Percentiles rank a stretch among this genome's conserved stretches.
Conservation (phyloP, 2,329 filamentous ascomycete species). For the Verticillium zaregamsianum region DNA sequence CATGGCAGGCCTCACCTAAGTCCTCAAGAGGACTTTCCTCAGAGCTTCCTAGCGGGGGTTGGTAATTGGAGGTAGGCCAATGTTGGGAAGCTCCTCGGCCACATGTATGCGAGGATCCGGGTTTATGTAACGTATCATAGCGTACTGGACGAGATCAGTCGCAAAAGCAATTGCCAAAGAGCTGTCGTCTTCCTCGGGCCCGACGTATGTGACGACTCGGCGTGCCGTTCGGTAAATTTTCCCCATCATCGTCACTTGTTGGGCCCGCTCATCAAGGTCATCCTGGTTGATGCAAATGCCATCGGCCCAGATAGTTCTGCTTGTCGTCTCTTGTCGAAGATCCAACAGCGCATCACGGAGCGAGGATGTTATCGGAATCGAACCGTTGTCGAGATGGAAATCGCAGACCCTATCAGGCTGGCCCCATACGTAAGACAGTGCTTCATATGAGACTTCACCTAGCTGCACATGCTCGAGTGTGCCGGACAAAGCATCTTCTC, state of each 20-base stretch:
- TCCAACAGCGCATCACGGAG: slow-evolving; percentile 1
- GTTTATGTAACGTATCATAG: not conserved
- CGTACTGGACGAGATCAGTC: not conserved
- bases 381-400: not conserved
- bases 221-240: slow-evolving; percentile 6
- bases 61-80: not conserved
- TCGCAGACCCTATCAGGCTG: not conserved
- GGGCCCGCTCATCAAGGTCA: not conserved
- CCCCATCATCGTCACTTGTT: slow-evolving; percentile 4
- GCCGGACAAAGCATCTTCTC: not conserved
- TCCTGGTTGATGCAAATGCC: slow-evolving; percentile 5
- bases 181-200: slow-evolving; percentile 10
- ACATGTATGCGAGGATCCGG: not conserved
- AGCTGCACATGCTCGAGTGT: not conserved
- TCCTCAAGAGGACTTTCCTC: not conserved
- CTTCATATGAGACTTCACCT: slow-evolving; percentile 3
- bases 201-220: slow-evolving; percentile 17
- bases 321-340: not conserved
- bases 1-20: not conserved
- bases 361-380: not conserved
- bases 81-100: not conserved
- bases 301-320: slow-evolving; percentile 1
- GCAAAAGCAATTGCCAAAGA: not conserved
- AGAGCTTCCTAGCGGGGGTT: not conserved
- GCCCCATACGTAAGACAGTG: slow-evolving; percentile 18